Evolutionary conservation across 2,329 filamentous ascomycete genomes (phyloP).

Genomic region (Neoascochyta sp.): DNA sequence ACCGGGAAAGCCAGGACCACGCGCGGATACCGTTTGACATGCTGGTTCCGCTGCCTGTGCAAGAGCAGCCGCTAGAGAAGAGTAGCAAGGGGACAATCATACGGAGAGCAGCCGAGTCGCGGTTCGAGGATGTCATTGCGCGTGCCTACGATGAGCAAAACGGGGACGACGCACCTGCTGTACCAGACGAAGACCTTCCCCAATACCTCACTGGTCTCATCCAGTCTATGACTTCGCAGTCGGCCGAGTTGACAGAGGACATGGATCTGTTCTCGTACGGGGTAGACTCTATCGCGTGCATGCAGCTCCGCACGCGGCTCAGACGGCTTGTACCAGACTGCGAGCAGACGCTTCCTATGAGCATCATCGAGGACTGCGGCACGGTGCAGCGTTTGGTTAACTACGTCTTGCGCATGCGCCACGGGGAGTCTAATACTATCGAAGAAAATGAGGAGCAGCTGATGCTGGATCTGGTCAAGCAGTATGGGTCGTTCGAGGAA

Average conservation of each 20-base stretch:
- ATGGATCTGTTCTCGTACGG: constrained; percentile 57
- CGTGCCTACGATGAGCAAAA: constrained; percentile 41
- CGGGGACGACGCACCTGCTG: constrained; percentile 8
- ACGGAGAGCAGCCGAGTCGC: constrained; percentile 50
- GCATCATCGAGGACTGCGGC: constrained; percentile 58
- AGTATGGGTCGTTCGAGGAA: constrained; percentile 46
- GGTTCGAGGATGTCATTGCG: constrained; percentile 48
- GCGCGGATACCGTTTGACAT: constrained; percentile 50
- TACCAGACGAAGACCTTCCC: constrained; percentile 28
- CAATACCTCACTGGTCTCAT: constrained; percentile 18
- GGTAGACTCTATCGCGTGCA: constrained; percentile 58
- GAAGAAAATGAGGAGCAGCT: constrained; percentile 37
- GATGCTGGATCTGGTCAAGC: constrained; percentile 48
- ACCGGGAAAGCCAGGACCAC: constrained; percentile 50
- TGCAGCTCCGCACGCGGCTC: constrained; percentile 48
- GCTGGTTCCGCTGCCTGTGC: constrained; percentile 46
- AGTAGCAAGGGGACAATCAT: constrained; percentile 63
- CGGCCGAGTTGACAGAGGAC: constrained; percentile 28
- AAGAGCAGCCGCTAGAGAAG: constrained; percentile 47
- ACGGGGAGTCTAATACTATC: constrained; percentile 31
- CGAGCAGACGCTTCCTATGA: constrained; percentile 49
- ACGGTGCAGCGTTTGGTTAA: constrained; percentile 46
- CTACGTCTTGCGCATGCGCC: constrained; percentile 40
- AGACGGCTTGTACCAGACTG: constrained; percentile 34
- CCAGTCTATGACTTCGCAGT: constrained; percentile 20